phyloP scores from a whole-genome alignment of 352 stramenopile genomes.

The Pythium insidiosum region DNA sequence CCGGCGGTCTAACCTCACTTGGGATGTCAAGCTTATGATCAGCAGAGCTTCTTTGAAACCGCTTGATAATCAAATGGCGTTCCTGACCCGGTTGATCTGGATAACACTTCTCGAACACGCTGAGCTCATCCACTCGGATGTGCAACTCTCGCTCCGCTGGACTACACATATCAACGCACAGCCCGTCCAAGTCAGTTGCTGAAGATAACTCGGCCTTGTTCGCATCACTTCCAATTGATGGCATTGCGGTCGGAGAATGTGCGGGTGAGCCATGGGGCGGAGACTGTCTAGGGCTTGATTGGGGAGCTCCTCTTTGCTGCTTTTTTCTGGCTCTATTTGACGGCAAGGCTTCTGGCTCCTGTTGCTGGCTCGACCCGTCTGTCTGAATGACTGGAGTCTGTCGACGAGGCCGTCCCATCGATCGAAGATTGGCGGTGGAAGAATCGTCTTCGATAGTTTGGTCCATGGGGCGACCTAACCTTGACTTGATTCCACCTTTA shows the following conservation, averaged over 20 bases:
- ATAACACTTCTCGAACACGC: constrained; percentile 80
- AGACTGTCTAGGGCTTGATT: constrained; percentile 6
- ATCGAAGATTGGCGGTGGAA: no score
- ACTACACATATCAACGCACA: constrained; percentile 83
- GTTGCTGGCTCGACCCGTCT: no score
- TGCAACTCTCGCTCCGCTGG: constrained; percentile 72
- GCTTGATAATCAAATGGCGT: constrained; percentile 76
- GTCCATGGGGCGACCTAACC: no score
- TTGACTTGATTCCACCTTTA: no score
- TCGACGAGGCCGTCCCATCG: no score
- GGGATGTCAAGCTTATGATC: constrained; percentile 84
- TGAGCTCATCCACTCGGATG: constrained; percentile 81
- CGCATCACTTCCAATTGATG: constrained; percentile 17
- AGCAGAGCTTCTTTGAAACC: constrained; percentile 80
- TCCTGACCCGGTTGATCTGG: constrained; percentile 45
- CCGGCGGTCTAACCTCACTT: constrained; percentile 66
- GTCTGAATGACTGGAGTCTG: no score
- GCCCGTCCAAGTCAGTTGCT: constrained; percentile 61
- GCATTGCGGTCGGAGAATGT: not conserved
- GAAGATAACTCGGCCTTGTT: constrained; percentile 55
- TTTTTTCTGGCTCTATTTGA: constrained; percentile 11
- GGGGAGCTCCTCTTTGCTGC: not conserved
- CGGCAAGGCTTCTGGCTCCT: no score
- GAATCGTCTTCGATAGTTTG: no score
- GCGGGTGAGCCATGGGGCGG: constrained; percentile 1